phyloP scores from a whole-genome alignment of 306 rosid species.

The Vigna radiata region DNA sequence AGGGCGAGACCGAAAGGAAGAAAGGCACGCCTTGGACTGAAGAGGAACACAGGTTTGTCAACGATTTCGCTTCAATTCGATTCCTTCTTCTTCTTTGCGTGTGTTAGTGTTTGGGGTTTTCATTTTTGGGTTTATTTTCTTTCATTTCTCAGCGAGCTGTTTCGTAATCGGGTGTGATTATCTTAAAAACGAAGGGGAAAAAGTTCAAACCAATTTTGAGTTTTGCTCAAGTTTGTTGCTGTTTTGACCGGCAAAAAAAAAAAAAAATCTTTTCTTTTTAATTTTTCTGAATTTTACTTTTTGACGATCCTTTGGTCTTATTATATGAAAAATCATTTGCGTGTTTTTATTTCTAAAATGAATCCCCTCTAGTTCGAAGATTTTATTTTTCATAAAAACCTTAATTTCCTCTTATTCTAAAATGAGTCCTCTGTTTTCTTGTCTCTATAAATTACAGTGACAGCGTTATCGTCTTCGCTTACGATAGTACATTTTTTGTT shows the following conservation, averaged over 20 bases:
- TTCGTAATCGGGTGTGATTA: conserved; percentile 12
- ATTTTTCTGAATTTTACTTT: background rate
- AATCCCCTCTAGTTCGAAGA: background rate
- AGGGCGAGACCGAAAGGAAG: conserved; percentile 72
- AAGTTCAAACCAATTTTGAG: background rate
- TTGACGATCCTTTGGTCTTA: background rate
- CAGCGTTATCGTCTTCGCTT: background rate
- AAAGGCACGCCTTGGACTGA: conserved; percentile 93
- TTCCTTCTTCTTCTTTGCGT: background rate
- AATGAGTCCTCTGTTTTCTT: background rate
- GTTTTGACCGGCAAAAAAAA: conserved; percentile 1
- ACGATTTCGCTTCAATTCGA: conserved; percentile 1
- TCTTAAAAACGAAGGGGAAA: background rate
- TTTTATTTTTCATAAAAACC: conserved; percentile 1
- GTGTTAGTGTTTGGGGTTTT: background rate
- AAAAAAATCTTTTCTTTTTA: background rate
- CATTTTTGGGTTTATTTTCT: background rate
- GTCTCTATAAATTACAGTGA: background rate
- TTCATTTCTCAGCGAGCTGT: background rate
- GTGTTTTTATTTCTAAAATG: background rate
- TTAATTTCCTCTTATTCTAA: background rate
- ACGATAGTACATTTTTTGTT: background rate
- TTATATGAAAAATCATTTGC: background rate
- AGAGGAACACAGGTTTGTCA: conserved; percentile 79
- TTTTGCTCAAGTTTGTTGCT: background rate